Conservation (phyloP, 805 yeast genomes). For the Sugiyamaella boreocaroliniensis region DNA sequence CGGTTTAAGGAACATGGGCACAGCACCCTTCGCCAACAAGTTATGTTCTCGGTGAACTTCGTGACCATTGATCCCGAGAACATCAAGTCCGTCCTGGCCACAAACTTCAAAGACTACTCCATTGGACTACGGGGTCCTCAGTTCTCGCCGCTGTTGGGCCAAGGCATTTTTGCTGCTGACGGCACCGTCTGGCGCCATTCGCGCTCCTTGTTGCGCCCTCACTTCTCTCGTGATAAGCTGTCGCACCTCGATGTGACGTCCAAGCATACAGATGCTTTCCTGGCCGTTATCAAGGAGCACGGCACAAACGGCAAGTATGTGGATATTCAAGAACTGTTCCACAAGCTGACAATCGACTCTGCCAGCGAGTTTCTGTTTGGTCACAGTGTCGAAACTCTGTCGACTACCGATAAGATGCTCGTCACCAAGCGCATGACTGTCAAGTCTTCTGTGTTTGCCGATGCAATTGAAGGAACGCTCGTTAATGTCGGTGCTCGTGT, state of each 20-base stretch:
- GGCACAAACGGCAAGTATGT: conserved; percentile 7
- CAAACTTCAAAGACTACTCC: conserved; percentile 29
- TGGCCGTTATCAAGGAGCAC: conserved; percentile 9
- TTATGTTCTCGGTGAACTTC: neutral
- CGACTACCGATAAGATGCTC: conserved; percentile 5
- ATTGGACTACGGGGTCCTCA: conserved; percentile 26
- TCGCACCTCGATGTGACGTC: conserved; percentile 24
- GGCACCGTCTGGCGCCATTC: conserved; percentile 34
- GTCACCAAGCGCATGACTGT: neutral
- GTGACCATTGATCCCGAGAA: conserved; percentile 30
- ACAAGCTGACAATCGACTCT: conserved; percentile 29
- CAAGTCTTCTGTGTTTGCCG: conserved; percentile 1
- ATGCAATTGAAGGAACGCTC: conserved; percentile 20
- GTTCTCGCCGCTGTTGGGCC: conserved; percentile 30
- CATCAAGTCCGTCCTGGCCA: conserved; percentile 30
- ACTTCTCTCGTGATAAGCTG: conserved; percentile 31
- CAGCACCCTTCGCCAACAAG: neutral
- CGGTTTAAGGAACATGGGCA: neutral
- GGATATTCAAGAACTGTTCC: conserved; percentile 28
- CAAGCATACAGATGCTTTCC: conserved; percentile 24
- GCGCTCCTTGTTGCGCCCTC: conserved; percentile 33
- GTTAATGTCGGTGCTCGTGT: conserved; percentile 3
- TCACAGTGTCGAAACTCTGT: conserved; percentile 24
- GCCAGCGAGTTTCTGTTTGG: conserved; percentile 34
- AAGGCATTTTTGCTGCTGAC: conserved; percentile 33